Evolutionary conservation across 1,284 basidiomycete genomes (phyloP).

Genomic region (Papiliotrema fonsecae): DNA sequence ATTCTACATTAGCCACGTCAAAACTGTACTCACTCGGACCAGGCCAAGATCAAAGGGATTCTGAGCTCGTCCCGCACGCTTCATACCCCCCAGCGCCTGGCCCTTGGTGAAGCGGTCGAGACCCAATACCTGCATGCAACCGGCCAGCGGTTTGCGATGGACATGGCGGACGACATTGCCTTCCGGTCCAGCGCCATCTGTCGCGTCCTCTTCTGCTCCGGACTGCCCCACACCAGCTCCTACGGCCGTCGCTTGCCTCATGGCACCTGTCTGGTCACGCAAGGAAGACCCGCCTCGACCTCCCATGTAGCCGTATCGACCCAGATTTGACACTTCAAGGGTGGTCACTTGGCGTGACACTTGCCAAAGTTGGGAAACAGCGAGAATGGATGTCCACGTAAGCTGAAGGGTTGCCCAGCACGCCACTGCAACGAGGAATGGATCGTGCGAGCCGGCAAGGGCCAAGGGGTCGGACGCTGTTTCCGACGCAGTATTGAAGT

Average conservation of each 20-base stretch:
- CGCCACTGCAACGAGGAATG: conserved; percentile 76
- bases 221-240: conserved; percentile 38
- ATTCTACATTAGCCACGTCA: conserved; percentile 53
- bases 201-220: conserved; percentile 29
- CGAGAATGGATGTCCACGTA: conserved; percentile 84
- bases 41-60: conserved; percentile 93
- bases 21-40: conserved; percentile 51
- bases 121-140: conserved; percentile 74
- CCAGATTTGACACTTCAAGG: conserved; percentile 89
- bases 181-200: conserved; percentile 17
- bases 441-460: conserved; percentile 58
- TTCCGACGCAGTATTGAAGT: no score
- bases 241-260: conserved; percentile 30
- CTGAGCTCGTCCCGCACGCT: conserved; percentile 56
- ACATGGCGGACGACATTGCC: conserved; percentile 13
- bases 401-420: conserved; percentile 87
- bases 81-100: conserved; percentile 75
- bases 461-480: conserved; percentile 64
- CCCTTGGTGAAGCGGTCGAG: conserved; percentile 90
- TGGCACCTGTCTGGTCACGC: conserved; percentile 46
- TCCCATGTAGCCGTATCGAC: conserved; percentile 95
- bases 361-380: conserved; percentile 84
- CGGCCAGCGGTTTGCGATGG: conserved; percentile 38
- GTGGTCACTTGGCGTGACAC: conserved; percentile 93
- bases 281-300: conserved; percentile 63